Percentiles rank a stretch among this genome's conserved stretches.
These are phyloP conservation scores for Mycena indigotica DNA, from an alignment of 768 basidiomycete genomes.

Conservation along the genomic window DNA sequence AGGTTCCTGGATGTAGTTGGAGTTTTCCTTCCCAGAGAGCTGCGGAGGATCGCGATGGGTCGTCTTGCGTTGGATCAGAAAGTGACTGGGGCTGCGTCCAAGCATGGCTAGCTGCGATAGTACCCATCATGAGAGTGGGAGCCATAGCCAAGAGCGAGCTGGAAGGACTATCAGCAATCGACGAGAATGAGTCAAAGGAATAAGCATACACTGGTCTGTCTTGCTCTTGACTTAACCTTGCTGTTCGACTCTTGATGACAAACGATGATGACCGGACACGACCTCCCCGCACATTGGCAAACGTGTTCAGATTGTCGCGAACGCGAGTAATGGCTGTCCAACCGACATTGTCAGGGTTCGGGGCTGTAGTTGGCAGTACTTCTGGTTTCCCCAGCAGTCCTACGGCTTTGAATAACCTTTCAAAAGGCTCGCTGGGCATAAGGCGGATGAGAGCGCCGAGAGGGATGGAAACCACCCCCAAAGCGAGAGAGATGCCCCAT, in stretches of 20 bases:
- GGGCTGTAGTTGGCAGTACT: conserved; percentile 62
- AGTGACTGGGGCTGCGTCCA: conserved; percentile 59
- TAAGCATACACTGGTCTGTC: conserved; percentile 46
- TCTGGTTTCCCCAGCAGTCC: conserved; percentile 67
- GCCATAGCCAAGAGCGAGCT: conserved; percentile 72
- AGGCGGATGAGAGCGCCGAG: conserved; percentile 80
- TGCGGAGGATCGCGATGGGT: conserved; percentile 80
- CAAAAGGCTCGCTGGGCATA: conserved; percentile 80
- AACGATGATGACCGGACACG: conserved; percentile 84
- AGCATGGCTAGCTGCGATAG: conserved; percentile 67
- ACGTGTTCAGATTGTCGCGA: conserved; percentile 83
- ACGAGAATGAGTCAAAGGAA: conserved; percentile 7
- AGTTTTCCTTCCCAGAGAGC: conserved; percentile 85
- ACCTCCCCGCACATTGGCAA: conserved; percentile 84
- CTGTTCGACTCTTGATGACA: conserved; percentile 76
- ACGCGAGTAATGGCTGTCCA: conserved; percentile 85
- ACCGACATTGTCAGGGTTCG: conserved; percentile 51
- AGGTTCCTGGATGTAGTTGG: conserved; percentile 86
- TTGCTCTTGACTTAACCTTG: conserved; percentile 53
- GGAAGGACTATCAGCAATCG: neutral
- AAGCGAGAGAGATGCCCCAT: conserved; percentile 91
- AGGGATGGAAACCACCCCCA: conserved; percentile 87
- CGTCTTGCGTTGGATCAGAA: conserved; percentile 72
- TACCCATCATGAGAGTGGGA: conserved; percentile 71
- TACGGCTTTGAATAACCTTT: conserved; percentile 55